These are phyloP conservation scores for Candida verbasci DNA, from an alignment of 805 yeast species.

Conservation along the genomic window DNA sequence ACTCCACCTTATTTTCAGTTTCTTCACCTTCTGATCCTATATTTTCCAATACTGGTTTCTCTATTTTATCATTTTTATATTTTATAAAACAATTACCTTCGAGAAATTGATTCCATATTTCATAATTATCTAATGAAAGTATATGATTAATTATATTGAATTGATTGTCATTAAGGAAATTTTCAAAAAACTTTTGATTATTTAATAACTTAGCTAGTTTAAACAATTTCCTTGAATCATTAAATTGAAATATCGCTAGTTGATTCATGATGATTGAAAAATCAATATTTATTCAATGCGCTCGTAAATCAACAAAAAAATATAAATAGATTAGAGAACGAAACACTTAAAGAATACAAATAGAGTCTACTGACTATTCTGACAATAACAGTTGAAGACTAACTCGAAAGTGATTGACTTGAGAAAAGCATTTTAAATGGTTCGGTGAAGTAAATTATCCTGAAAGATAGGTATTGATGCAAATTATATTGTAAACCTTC, in stretches of 20 bases:
- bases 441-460: too few species aligned
- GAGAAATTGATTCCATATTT: constrained; percentile 33
- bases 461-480: too few species aligned
- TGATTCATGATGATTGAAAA: constrained; percentile 25
- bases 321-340: too few species aligned
- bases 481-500: too few species aligned
- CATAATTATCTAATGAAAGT: constrained; percentile 23
- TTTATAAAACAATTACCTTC: constrained; percentile 32
- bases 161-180: constrained; percentile 33
- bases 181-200: constrained; percentile 27
- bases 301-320: neutral
- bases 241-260: constrained; percentile 32
- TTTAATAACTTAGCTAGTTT: constrained; percentile 32
- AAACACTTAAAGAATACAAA: too few species aligned
- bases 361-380: too few species aligned
- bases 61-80: constrained; percentile 14
- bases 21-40: constrained; percentile 8
- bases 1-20: constrained; percentile 21
- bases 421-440: too few species aligned
- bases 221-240: constrained; percentile 28
- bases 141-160: constrained; percentile 26
- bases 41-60: constrained; percentile 4
- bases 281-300: neutral
- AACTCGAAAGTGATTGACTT: too few species aligned
- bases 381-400: too few species aligned